phyloP scores from a whole-genome alignment of 176 grass and related monocot species.

The Sorghum bicolor region Sorghum_bicolor_NCBIv3 NC_012873.2:47085001-47085500 shows the following conservation, averaged over 20 bases:
- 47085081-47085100: slow-evolving; percentile 36
- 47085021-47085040: slow-evolving; percentile 6
- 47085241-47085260: slow-evolving; percentile 38
- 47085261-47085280: slow-evolving; percentile 6
- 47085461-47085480: slow-evolving; percentile 48
- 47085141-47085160: slow-evolving; percentile 44
- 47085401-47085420: slow-evolving; percentile 39
- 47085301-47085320: slow-evolving; percentile 35
- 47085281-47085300: slow-evolving; percentile 49
- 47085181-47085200: slow-evolving; percentile 21
- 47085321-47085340: slow-evolving; percentile 30
- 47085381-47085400: slow-evolving; percentile 19
- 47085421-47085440: slow-evolving; percentile 56
- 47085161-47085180: slow-evolving; percentile 26
- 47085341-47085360: slow-evolving; percentile 26
- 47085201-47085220: slow-evolving; percentile 34
- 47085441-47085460: slow-evolving; percentile 68
- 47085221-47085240: slow-evolving; percentile 26
- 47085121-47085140: slow-evolving; percentile 22
- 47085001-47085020: slow-evolving; percentile 14
- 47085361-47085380: slow-evolving; percentile 36
- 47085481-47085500: slow-evolving; percentile 32
- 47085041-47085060: slow-evolving; percentile 27
- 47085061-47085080: slow-evolving; percentile 33
- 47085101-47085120: slow-evolving; percentile 25